A percentile compares a stretch with the other conserved stretches of the same genome.
Conservation (phyloP, 306 rosid genomes). For the Quercus dentata region DNA sequence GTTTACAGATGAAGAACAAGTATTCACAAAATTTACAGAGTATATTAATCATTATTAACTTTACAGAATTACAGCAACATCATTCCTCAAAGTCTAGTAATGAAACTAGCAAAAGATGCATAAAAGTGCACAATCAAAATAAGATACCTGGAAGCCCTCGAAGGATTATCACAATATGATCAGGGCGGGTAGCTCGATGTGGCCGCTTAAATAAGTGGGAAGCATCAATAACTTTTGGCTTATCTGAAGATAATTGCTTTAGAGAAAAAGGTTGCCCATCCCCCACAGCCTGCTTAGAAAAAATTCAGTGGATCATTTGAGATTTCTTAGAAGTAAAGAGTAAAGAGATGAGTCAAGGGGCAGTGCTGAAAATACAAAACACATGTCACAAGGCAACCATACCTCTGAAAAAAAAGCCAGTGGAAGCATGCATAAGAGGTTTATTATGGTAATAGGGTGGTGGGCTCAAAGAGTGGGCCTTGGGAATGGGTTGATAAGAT, state of each 20-base stretch:
- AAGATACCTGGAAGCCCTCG: slow-evolving; percentile 91
- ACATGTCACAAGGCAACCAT: slow-evolving; percentile 13
- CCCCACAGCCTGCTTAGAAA: slow-evolving; percentile 27
- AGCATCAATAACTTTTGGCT: slow-evolving; percentile 46
- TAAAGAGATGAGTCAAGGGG: background rate
- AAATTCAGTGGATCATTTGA: slow-evolving; percentile 20
- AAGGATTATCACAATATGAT: slow-evolving; percentile 79
- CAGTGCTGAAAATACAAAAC: background rate
- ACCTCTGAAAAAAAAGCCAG: slow-evolving; percentile 54
- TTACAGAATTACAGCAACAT: background rate
- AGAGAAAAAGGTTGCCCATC: slow-evolving; percentile 34
- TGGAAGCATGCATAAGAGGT: slow-evolving; percentile 41
- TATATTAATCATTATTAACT: background rate
- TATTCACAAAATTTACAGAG: too few relatives aligned
- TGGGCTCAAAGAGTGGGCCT: slow-evolving; percentile 35
- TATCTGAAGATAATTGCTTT: slow-evolving; percentile 33
- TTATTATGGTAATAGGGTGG: slow-evolving; percentile 53
- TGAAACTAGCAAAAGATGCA: background rate
- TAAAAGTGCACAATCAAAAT: background rate
- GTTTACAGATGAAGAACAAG: too few relatives aligned
- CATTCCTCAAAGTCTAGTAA: background rate
- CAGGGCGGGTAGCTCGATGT: slow-evolving; percentile 76
- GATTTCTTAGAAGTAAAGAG: slow-evolving; percentile 18
- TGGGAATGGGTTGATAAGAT: slow-evolving; percentile 42
- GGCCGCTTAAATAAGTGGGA: slow-evolving; percentile 63